Evolutionary conservation across 805 yeast genomes (phyloP), one percentile per base, ranked within the genome.

Genomic region (Zygoascus flipseniorum): DNA sequence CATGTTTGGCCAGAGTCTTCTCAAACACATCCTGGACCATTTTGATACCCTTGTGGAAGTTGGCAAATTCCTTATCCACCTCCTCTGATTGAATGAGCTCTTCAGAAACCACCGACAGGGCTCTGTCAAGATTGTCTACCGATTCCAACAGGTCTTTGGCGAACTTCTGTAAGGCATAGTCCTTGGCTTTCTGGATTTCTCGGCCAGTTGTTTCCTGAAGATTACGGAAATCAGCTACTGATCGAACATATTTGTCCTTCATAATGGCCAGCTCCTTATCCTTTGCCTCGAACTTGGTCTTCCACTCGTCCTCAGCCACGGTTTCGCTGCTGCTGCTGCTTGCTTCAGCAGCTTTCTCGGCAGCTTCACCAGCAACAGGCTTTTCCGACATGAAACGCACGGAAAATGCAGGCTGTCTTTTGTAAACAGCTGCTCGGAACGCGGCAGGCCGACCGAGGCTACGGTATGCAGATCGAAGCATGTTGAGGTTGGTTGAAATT

Each of bases 181-280:
- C 96, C 66, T 77, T 84, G 52, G 96, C 89, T 73, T 86, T 86
- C 71, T 86, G 85, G 53, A 86, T 75, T 68, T 90, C 97, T 62
- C 86, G 79, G 72, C 86, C 85, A 56, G 97, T 88, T 50, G 90
- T 83, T 66, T 86, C 92, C 75, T 89, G 97, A 63, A 89, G 76
- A 72, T 87, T 89, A 63, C 96, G 82, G 83, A 89, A 90, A 69
- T 89, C 97, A 26, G 97, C 96, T 54, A 89, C 78, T 23, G 95
- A 78, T 61, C 95, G 81, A 54, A 88, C 76, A 65, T 86, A 83
- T 62, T 83, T 82, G 69, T 89, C 95, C 70, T 88, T 89, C 73
- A 86, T 74, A 61, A 85, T 89, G 26, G 89, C 89, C 58, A 77
- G 75, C 58, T 89, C 96, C 58, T 72, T 71, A 59, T 68, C 73